phyloP scores from a whole-genome alignment of 441 rosid genomes.

The Sinapis alba region DNA sequence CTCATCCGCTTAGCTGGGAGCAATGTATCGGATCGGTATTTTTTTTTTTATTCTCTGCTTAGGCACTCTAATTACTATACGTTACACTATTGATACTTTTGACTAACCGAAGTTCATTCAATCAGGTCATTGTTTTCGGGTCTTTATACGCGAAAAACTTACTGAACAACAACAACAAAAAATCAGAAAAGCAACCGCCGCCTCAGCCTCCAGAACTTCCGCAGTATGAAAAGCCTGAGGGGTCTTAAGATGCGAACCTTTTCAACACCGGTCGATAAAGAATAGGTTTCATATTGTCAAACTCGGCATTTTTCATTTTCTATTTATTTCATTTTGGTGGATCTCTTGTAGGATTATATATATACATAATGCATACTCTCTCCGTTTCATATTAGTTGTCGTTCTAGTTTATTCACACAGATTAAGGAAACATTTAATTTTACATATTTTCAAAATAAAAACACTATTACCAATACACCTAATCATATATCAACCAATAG shows the following conservation, averaged over 20 bases:
- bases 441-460: too few species aligned
- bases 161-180: conserved; percentile 45
- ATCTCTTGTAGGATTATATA: background rate
- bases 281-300: conserved; percentile 1
- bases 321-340: background rate
- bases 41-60: background rate
- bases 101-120: background rate
- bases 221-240: conserved; percentile 47
- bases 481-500: too few species aligned
- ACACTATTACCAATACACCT: too few species aligned
- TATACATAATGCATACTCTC: background rate
- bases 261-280: conserved; percentile 19
- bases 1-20: conserved; percentile 96
- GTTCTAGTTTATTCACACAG: too few species aligned
- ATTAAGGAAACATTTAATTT: too few species aligned
- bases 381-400: too few species aligned
- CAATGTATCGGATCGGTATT: conserved; percentile 88
- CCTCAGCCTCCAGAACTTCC: conserved; percentile 38
- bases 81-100: background rate
- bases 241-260: conserved; percentile 31
- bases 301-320: background rate
- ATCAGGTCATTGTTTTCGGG: conserved; percentile 78
- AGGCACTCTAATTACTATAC: background rate
- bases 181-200: conserved; percentile 30
- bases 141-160: conserved; percentile 74